Base-by-base conservation (phyloP, 2,329 filamentous ascomycete genomes). In the Talaromyces sp. region DNA sequence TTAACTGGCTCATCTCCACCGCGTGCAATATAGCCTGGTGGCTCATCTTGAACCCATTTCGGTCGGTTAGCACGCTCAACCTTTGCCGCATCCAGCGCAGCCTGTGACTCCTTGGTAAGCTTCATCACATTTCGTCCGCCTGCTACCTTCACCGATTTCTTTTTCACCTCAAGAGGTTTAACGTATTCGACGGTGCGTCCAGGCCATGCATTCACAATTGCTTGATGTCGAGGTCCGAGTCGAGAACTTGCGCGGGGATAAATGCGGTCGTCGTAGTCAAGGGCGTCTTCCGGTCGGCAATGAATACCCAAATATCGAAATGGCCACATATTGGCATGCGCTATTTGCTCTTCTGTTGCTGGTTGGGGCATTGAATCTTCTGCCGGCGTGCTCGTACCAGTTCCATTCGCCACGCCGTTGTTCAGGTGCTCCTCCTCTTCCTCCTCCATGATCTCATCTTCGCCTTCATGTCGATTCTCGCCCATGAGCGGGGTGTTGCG, bases 201-300 rank as follows among this genome's bases (percentile, higher is more conserved):
- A 50, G 88, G 88, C 94, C 94, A 99, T 5, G 89, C 81, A 44
- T 83, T 79, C 30, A 96, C 89, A 62, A 86, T 87, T 3, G 94
- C 93, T 76, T 99, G 94, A 71, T 97, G 91, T 50, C 91, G 86
- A 9, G 91, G 90, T 7, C 94, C 94, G 33, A 97, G 80, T 33
- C 94, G 88, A 50, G 94, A 97, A 69, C 92, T 95, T 14, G 94
- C 93, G 60, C 94, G 88, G 8, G 94, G 94, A 68, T 97, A 97
- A 60, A 99, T 97, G 59, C 94, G 87, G 71, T 99, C 94, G 67
- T 99, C 94, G 69, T 96, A 96, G 70, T 99, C 94, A 27, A 99
- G 79, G 0, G 91, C 94, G 75, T 99, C 94, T 72, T 97, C 92
- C 1, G 94, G 89, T 61, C 91, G 89, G 74, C 92, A 97, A 74